phyloP scores from a whole-genome alignment of 495 filamentous ascomycete species.

The Aspergillus mulundensis region DNA sequence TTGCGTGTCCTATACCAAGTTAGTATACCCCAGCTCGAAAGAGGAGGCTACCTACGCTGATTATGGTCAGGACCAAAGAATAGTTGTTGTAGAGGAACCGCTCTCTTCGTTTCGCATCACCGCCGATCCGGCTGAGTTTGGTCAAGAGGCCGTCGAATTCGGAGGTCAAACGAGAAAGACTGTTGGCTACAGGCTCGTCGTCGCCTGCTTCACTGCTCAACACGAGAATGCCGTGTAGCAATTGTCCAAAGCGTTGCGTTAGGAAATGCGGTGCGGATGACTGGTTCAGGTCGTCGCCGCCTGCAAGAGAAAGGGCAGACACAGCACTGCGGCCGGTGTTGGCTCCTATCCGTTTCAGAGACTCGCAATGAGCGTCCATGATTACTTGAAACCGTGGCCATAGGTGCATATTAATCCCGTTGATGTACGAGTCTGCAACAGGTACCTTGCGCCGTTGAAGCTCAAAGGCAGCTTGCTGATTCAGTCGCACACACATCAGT shows the following conservation, averaged over 20 bases:
- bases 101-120: slow-evolving; percentile 73
- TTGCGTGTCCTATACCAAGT: slow-evolving; percentile 55
- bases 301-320: slow-evolving; percentile 53
- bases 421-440: slow-evolving; percentile 84
- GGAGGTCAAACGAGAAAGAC: slow-evolving; percentile 65
- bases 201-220: slow-evolving; percentile 85
- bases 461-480: slow-evolving; percentile 89
- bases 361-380: slow-evolving; percentile 91
- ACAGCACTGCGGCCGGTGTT: slow-evolving; percentile 50
- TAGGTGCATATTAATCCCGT: slow-evolving; percentile 89
- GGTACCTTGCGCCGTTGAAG: slow-evolving; percentile 88
- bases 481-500: slow-evolving; percentile 85
- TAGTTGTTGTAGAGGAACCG: slow-evolving; percentile 94
- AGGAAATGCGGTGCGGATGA: slow-evolving; percentile 87
- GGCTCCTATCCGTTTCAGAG: slow-evolving; percentile 58
- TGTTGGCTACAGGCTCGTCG: slow-evolving; percentile 84
- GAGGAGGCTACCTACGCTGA: slow-evolving; percentile 50
- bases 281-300: slow-evolving; percentile 54
- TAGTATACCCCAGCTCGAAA: slow-evolving; percentile 14
- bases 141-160: slow-evolving; percentile 77
- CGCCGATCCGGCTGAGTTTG: slow-evolving; percentile 62
- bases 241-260: slow-evolving; percentile 88
- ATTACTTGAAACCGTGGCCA: slow-evolving; percentile 94
- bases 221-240: slow-evolving; percentile 77
- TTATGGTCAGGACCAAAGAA: slow-evolving; percentile 83